These are phyloP conservation scores for Teunomyces panamensis DNA, from an alignment of 805 yeast genomes.

Conservation along the genomic window DNA sequence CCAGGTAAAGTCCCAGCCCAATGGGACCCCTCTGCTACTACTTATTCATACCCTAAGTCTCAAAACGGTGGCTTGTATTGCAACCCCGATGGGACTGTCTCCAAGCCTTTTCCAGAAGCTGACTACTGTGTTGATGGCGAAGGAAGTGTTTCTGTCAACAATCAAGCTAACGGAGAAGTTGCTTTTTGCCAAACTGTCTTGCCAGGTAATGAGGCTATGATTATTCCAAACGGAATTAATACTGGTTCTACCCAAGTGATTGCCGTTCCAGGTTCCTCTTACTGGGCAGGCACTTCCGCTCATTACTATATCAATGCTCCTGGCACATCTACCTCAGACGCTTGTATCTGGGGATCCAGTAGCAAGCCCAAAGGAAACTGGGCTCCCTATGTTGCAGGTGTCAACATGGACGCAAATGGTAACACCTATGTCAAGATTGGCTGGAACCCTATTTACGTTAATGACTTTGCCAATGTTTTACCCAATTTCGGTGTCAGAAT, in stretches of 20 bases:
- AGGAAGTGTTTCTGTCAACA: conserved; percentile 66
- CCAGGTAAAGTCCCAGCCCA: conserved; percentile 86
- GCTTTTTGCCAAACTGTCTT: conserved; percentile 91
- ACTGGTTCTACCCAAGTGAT: conserved; percentile 47
- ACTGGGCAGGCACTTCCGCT: conserved; percentile 85
- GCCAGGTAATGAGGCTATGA: conserved; percentile 94
- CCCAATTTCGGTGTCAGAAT: conserved; percentile 74
- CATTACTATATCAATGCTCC: conserved; percentile 85
- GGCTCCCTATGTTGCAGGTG: conserved; percentile 93
- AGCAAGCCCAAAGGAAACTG: conserved; percentile 78
- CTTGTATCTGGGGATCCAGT: conserved; percentile 80
- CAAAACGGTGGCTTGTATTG: conserved; percentile 83
- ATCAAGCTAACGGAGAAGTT: conserved; percentile 55
- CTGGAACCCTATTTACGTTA: conserved; percentile 86
- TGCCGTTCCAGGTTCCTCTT: conserved; percentile 83
- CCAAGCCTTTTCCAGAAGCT: conserved; percentile 55
- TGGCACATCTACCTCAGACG: conserved; percentile 72
- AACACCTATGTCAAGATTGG: conserved; percentile 82
- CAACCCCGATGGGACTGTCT: conserved; percentile 62
- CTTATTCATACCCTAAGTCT: conserved; percentile 73
- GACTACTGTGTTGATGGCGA: conserved; percentile 75
- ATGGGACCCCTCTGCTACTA: conserved; percentile 78
- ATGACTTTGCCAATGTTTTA: conserved; percentile 49
- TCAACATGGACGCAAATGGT: conserved; percentile 68
- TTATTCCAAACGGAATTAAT: conserved; percentile 75